Conservation (phyloP, 495 filamentous ascomycete species). For the Penicillium angulare region DNA sequence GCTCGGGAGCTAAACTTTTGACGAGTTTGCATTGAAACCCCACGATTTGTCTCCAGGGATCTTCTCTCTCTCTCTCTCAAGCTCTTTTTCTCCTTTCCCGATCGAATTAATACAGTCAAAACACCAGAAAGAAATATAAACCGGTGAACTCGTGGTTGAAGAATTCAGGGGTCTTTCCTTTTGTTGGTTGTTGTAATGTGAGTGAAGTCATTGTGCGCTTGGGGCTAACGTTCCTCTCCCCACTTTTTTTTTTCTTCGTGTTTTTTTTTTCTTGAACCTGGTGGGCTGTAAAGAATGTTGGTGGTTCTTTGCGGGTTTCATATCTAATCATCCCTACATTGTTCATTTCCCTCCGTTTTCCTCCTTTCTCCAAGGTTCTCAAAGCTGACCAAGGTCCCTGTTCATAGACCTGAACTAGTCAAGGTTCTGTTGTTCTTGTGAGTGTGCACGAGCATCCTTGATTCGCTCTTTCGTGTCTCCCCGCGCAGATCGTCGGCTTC, state of each 20-base stretch:
- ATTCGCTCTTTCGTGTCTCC: not conserved
- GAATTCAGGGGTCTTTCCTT: slow-evolving; percentile 6
- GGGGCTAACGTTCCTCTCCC: slow-evolving; percentile 9
- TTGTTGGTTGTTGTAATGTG: slow-evolving; percentile 21
- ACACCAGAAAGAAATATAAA: too few species aligned
- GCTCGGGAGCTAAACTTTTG: slow-evolving; percentile 42
- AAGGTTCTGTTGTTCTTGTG: slow-evolving; percentile 22
- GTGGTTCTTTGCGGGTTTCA: slow-evolving; percentile 16
- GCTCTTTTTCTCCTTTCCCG: slow-evolving; percentile 11
- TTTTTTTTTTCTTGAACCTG: slow-evolving; percentile 24
- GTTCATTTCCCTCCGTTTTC: not conserved
- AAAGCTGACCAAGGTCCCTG: slow-evolving; percentile 26
- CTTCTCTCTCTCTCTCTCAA: slow-evolving; percentile 5
- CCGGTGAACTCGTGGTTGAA: too few species aligned
- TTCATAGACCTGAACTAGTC: not conserved
- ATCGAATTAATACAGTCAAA: not conserved
- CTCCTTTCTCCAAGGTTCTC: slow-evolving; percentile 33
- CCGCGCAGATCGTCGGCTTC: slow-evolving; percentile 14
- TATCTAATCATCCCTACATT: too few species aligned
- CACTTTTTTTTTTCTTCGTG: slow-evolving; percentile 21
- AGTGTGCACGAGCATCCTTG: slow-evolving; percentile 16
- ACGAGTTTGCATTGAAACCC: slow-evolving; percentile 27
- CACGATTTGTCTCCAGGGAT: slow-evolving; percentile 3
- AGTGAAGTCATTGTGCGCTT: slow-evolving; percentile 11
- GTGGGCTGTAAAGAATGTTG: slow-evolving; percentile 35